Percentiles rank a stretch among this genome's conserved stretches.
Evolutionary conservation across 2,329 filamentous ascomycete species (phyloP).

Genomic region (Nemania sp.): DNA sequence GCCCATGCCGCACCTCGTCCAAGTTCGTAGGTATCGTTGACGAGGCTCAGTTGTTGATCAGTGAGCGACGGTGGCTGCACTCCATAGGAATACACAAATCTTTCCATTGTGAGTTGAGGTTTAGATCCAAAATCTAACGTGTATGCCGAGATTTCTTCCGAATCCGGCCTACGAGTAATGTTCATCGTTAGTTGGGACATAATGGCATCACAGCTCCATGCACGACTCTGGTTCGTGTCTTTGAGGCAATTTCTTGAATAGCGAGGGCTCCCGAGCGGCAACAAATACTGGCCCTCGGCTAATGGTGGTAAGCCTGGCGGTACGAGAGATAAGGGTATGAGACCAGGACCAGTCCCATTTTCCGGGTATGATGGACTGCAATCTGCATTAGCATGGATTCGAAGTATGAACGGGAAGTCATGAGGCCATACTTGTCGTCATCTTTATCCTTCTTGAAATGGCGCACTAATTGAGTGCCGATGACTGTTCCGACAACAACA

Average conservation of each 20-base stretch:
- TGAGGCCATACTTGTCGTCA: constrained; percentile 24
- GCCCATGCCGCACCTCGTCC: constrained; percentile 59
- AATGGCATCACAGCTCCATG: constrained; percentile 66
- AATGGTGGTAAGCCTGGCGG: constrained; percentile 57
- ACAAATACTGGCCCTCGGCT: constrained; percentile 56
- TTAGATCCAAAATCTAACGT: constrained; percentile 46
- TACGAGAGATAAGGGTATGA: constrained; percentile 52
- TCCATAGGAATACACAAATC: constrained; percentile 53
- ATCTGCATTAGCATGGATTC: constrained; percentile 21
- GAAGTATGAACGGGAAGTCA: not conserved
- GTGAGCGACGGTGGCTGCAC: constrained; percentile 54
- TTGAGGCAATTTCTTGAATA: constrained; percentile 60
- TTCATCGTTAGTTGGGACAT: constrained; percentile 50
- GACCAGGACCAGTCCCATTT: constrained; percentile 48
- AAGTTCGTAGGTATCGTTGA: constrained; percentile 54
- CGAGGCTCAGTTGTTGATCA: constrained; percentile 49
- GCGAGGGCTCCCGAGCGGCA: constrained; percentile 57
- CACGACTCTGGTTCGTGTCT: constrained; percentile 55
- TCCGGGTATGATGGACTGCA: constrained; percentile 25
- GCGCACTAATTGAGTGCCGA: constrained; percentile 50
- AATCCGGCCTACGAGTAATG: constrained; percentile 39
- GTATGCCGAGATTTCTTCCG: constrained; percentile 44
- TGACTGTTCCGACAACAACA: constrained; percentile 59
- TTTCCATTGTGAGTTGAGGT: constrained; percentile 40
- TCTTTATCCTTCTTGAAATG: constrained; percentile 26